Conservation (phyloP, 169 alveolate species). For the Babesia gibsoni region DNA sequence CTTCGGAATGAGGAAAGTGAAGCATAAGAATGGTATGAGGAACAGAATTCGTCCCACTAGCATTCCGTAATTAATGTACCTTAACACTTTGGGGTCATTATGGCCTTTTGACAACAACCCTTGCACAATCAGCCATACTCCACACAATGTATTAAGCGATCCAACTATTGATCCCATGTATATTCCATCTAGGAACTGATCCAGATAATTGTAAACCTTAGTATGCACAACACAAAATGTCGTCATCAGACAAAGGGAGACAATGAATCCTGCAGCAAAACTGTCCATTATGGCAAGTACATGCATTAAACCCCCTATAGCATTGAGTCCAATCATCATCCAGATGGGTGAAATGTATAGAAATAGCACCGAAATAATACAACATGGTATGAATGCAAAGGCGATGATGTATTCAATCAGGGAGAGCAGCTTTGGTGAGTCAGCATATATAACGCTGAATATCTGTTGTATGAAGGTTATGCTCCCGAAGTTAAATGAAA, state of each 20-base stretch:
- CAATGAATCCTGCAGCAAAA: constrained; percentile 23
- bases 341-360: constrained; percentile 24
- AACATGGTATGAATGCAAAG: constrained; percentile 42
- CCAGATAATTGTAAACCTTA: constrained; percentile 58
- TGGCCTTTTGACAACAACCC: not conserved
- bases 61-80: constrained; percentile 19
- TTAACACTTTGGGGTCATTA: not conserved
- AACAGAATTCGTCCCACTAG: not conserved
- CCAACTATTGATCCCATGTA: constrained; percentile 51
- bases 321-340: constrained; percentile 16
- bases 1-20: not conserved
- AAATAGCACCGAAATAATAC: constrained; percentile 22
- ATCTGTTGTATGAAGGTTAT: constrained; percentile 54
- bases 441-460: constrained; percentile 16
- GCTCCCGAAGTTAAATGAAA: constrained; percentile 43
- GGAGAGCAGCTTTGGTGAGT: constrained; percentile 6
- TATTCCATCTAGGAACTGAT: constrained; percentile 16
- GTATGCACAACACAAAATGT: constrained; percentile 51
- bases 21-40: not conserved
- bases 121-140: constrained; percentile 43
- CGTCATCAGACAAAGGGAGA: constrained; percentile 9
- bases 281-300: not conserved
- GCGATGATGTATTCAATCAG: constrained; percentile 53
- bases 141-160: constrained; percentile 54
- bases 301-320: constrained; percentile 24